Base-by-base conservation (phyloP, 192 early-diverging fungal species). In the Coemansia guatemalensis region DNA sequence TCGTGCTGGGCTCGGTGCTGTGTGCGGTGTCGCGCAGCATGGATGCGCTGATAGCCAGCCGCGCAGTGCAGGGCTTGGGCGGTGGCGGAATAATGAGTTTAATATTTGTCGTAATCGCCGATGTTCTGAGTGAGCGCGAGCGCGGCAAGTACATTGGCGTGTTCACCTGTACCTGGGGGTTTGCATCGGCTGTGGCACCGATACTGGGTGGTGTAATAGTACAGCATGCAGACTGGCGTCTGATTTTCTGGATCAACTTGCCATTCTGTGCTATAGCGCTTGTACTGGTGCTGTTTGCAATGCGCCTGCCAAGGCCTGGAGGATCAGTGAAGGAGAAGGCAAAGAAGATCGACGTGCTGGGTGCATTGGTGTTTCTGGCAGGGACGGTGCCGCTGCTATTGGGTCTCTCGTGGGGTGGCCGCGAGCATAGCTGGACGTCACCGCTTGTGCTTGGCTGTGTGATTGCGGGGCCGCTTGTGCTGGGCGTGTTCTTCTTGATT, bases 121-220 rank as follows among this genome's bases (percentile, higher is more conserved):
- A 97, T 65, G 84, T 98, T 56, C 88, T 97, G 18, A 84, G 88
- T 24, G 60, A 89, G n/a, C 84, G 89, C 30, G 87, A 97, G 59
- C 82, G 93, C n/a, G 91, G 92, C 32, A 94, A 93, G 69, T 95
- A 90, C 71, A 88, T 93, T 73, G 85, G 88, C n/a, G 67, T 95
- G 25, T 84, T 93, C 20, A 89, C 89, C 25, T 88, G 85, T 54
- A 88, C 90, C 0, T 90, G 93, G 82, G 92, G 88, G 6, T 60
- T 92, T 48, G 85, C 91, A 5, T 88, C 88, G 2, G 86, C 92
- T 3, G 58, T 93, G 17, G 96, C 92, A 3, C 93, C 96, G 0
- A 78, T 95, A 12, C 58, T 94, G 11, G 96, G 96, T 59, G 96
- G 96, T 29, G 69, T 88, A 8, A 90, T 98, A 48, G 89, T 88